Evolutionary conservation across 2,329 filamentous ascomycete genomes (phyloP), one percentile per base, ranked within the genome.

Genomic region (Sporothrix sp.): DNA sequence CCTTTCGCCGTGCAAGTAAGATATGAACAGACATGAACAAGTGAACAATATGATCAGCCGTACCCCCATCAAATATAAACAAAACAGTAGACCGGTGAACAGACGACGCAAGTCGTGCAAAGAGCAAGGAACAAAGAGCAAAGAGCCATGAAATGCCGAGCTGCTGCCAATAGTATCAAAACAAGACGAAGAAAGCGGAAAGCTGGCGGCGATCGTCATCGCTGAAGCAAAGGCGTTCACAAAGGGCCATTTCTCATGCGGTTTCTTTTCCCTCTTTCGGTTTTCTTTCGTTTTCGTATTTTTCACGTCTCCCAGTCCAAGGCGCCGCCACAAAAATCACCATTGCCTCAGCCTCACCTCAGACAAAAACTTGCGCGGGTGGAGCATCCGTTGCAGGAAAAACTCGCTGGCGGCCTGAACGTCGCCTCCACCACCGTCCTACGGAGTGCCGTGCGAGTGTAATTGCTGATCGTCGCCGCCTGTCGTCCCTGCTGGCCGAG

Each of bases 371-470:
- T 42, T 52, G 36, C 54, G 48, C 11, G 45, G 51, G 16, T 52
- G 49, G 16, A 48, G 44, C 14, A 45, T 20, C 7, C 28, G 25
- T 40, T 32, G 44, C 33, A 49, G 35, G 5, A 32, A 46, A 13
- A 49, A 43, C 10, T 30, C 21, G 23, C 30, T 38, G 30, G 32
- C 33, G 14, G 37, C 44, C 6, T 21, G 16, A n/a, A 16, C n/a
- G 10, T 56, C 52, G n/a, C 52, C 46, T 16, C 46, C 46, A n/a
- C n/a, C n/a, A n/a, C n/a, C n/a, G n/a, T n/a, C n/a, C 51, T 55
- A 58, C 39, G 56, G 54, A 28, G 56, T 54, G 47, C 52, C 42
- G 47, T 51, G 52, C 16, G 43, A 38, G 28, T 52, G 35, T 28
- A 44, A 43, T 30, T 50, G 49, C 51, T 44, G 51, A 25, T 54